These are phyloP conservation scores for Karstenula rhodostoma DNA, from an alignment of 2,329 filamentous ascomycete species.

Conservation along the genomic window DNA sequence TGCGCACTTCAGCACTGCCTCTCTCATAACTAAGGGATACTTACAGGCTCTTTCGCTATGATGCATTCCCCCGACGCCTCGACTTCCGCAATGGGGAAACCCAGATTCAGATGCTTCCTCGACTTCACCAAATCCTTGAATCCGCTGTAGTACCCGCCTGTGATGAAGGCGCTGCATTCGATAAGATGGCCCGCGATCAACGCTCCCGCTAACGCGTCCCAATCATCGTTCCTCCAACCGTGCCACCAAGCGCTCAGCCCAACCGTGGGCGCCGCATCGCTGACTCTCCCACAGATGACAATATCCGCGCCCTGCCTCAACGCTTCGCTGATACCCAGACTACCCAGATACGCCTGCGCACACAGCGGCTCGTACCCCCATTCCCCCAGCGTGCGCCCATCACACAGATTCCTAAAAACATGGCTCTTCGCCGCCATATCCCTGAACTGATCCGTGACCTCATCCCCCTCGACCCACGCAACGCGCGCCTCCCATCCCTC, in stretches of 20 bases:
- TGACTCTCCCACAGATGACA: constrained; percentile 27
- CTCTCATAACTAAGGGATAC: background rate
- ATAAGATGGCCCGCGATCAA: constrained; percentile 63
- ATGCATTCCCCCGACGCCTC: constrained; percentile 50
- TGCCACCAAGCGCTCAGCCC: constrained; percentile 58
- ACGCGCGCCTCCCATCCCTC: constrained; percentile 44
- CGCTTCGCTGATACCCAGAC: constrained; percentile 28
- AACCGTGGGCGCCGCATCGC: constrained; percentile 51
- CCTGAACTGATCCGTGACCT: constrained; percentile 51
- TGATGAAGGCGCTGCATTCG: constrained; percentile 62
- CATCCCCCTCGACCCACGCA: constrained; percentile 53
- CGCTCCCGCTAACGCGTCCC: constrained; percentile 58
- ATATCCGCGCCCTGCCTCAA: constrained; percentile 25
- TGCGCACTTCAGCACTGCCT: constrained; percentile 33
- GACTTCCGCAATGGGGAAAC: constrained; percentile 58
- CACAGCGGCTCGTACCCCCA: constrained; percentile 34
- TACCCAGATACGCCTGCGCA: constrained; percentile 61
- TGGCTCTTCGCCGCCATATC: constrained; percentile 35
- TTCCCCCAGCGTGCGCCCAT: constrained; percentile 21
- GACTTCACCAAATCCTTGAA: constrained; percentile 48
- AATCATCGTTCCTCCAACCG: constrained; percentile 60
- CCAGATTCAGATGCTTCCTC: constrained; percentile 45
- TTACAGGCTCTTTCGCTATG: constrained; percentile 52
- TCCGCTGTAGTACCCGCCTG: constrained; percentile 61
- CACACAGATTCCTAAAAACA: constrained; percentile 20